These are phyloP conservation scores for Pseudogymnoascus sp. DNA, from an alignment of 2,329 filamentous ascomycete genomes.

Conservation along the genomic window DNA sequence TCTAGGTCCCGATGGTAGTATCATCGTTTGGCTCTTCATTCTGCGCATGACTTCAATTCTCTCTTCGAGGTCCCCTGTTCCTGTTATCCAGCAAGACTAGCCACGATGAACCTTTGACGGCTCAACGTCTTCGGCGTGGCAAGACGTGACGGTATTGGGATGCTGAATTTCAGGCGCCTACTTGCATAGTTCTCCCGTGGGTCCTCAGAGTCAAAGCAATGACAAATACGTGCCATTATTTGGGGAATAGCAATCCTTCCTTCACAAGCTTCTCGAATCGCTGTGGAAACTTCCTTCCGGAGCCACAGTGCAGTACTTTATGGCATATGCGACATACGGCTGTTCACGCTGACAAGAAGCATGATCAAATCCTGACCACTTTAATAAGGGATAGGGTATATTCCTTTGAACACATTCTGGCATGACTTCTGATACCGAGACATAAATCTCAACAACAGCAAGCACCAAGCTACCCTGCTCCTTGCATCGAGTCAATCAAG, in stretches of 20 bases:
- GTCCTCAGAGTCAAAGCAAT: background rate
- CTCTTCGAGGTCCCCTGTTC: background rate
- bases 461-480: conserved; percentile 1
- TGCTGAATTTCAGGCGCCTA: background rate
- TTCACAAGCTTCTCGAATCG: conserved; percentile 35
- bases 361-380: background rate
- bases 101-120: background rate
- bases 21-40: background rate
- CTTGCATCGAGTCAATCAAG: conserved; percentile 48
- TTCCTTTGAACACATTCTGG: background rate
- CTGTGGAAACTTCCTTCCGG: conserved; percentile 24
- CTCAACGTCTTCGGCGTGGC: background rate
- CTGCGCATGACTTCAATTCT: background rate
- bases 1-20: background rate
- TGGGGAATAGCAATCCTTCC: conserved; percentile 24
- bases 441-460: background rate
- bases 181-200: background rate
- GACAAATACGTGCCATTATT: conserved; percentile 21
- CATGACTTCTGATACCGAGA: background rate
- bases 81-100: background rate
- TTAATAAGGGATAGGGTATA: background rate
- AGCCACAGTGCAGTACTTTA: background rate
- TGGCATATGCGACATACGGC: background rate
- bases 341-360: background rate
- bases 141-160: background rate